These are phyloP conservation scores for Actinomortierella wolfii DNA, from an alignment of 371 early-diverging fungal species.

Conservation along the genomic window DNA sequence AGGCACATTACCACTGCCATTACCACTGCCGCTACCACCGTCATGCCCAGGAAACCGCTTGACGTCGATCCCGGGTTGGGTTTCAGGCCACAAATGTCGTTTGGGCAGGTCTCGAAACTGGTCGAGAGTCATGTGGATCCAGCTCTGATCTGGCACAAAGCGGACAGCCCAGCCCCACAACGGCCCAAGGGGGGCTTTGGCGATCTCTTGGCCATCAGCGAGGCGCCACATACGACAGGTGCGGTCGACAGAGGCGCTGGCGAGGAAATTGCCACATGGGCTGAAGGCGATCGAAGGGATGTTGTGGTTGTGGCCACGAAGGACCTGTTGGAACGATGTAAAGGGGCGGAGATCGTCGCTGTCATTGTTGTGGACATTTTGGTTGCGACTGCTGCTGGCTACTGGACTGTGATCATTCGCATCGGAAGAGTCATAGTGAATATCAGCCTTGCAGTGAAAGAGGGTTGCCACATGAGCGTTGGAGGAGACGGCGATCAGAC, in stretches of 20 bases:
- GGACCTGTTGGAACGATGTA: conserved; percentile 28
- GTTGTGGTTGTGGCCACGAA: conserved; percentile 53
- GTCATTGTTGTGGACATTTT: too few relatives aligned
- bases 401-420: too few relatives aligned
- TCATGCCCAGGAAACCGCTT: background rate
- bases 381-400: too few relatives aligned
- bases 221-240: conserved; percentile 43
- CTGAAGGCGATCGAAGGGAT: conserved; percentile 51
- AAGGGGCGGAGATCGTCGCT: too few relatives aligned
- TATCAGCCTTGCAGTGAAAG: conserved; percentile 39
- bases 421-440: conserved; percentile 10
- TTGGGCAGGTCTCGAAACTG: conserved; percentile 32
- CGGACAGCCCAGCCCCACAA: conserved; percentile 44
- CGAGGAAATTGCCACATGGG: conserved; percentile 47
- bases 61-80: conserved; percentile 14
- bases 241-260: conserved; percentile 49
- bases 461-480: conserved; percentile 50
- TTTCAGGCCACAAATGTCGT: conserved; percentile 26
- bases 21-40: background rate
- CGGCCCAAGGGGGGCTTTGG: conserved; percentile 12
- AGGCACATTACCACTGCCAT: too few relatives aligned
- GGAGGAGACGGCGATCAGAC: conserved; percentile 50
- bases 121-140: conserved; percentile 16
- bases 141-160: conserved; percentile 21
- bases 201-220: conserved; percentile 28